Percentiles rank a stretch among this genome's conserved stretches.
Evolutionary conservation across 2,329 filamentous ascomycete species (phyloP).

Genomic region (Xylariomycetidae sp.): DNA sequence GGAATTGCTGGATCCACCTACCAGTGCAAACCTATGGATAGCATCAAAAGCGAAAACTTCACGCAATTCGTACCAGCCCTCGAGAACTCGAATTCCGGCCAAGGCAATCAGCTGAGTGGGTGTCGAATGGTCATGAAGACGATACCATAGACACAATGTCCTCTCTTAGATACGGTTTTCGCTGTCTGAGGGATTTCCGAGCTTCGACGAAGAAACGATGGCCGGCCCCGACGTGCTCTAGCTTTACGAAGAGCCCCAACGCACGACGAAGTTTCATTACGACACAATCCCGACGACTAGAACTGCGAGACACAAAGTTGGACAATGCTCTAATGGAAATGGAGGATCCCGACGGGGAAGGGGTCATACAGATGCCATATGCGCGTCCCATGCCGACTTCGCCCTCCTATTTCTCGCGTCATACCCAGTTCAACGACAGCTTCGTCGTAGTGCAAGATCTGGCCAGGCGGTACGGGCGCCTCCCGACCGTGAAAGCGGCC

Average conservation of each 20-base stretch:
- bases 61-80: too few relatives aligned
- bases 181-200: conserved; percentile 25
- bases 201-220: conserved; percentile 16
- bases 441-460: conserved; percentile 70
- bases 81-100: too few relatives aligned
- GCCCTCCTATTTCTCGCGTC: conserved; percentile 90
- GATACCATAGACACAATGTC: conserved; percentile 23
- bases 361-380: conserved; percentile 37
- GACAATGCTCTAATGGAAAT: too few relatives aligned
- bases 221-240: conserved; percentile 11
- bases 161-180: conserved; percentile 23
- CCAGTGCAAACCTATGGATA: too few relatives aligned
- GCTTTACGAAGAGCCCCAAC: conserved; percentile 13
- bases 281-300: too few relatives aligned
- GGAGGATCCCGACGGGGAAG: too few relatives aligned
- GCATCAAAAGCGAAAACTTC: too few relatives aligned
- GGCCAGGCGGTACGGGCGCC: conserved; percentile 63
- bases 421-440: conserved; percentile 81
- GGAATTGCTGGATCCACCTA: too few relatives aligned
- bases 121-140: conserved; percentile 22
- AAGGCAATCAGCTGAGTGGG: too few relatives aligned
- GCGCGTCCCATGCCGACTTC: conserved; percentile 79
- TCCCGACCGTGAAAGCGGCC: conserved; percentile 63
- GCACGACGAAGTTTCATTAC: conserved; percentile 16
- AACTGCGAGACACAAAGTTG: too few relatives aligned